phyloP scores from a whole-genome alignment of 495 filamentous ascomycete genomes.

The Penicillium cosmopolitanum region DNA sequence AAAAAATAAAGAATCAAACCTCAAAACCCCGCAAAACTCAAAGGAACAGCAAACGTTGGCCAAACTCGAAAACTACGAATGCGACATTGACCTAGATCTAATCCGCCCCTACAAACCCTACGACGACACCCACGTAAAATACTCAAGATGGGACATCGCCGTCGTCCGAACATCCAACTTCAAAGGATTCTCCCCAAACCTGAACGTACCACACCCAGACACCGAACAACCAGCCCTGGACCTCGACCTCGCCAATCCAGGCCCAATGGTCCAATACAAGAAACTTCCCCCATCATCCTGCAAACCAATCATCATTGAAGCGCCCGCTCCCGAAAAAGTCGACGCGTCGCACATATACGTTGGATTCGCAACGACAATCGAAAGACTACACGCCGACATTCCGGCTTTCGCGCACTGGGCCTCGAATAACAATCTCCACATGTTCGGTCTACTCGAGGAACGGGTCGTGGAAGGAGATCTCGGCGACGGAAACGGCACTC shows the following conservation, averaged over 20 bases:
- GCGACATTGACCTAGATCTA: neutral
- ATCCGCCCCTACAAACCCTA: neutral
- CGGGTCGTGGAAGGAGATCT: neutral
- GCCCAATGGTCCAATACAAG: neutral
- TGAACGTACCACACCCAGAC: neutral
- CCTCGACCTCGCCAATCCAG: neutral
- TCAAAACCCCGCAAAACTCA: neutral
- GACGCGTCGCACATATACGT: constrained; percentile 4
- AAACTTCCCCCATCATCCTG: constrained; percentile 14
- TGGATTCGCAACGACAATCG: constrained; percentile 3
- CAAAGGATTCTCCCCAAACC: constrained; percentile 2
- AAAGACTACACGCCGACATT: neutral
- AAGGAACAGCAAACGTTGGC: neutral
- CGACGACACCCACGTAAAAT: constrained; percentile 3
- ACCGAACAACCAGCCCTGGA: neutral
- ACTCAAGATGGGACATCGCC: constrained; percentile 14
- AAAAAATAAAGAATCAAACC: neutral
- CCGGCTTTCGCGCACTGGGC: constrained; percentile 3
- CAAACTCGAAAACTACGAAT: neutral
- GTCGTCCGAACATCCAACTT: constrained; percentile 10
- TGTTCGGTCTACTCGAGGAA: constrained; percentile 1
- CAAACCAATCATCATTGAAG: constrained; percentile 45
- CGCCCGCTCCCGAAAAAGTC: neutral
- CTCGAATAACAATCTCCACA: neutral
- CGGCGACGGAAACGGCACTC: constrained; percentile 40